A percentile compares a stretch with the other conserved stretches of the same genome.
These are phyloP conservation scores for Gregarina niphandrodes DNA, from an alignment of 169 alveolate species.

Conservation along the genomic window DNA sequence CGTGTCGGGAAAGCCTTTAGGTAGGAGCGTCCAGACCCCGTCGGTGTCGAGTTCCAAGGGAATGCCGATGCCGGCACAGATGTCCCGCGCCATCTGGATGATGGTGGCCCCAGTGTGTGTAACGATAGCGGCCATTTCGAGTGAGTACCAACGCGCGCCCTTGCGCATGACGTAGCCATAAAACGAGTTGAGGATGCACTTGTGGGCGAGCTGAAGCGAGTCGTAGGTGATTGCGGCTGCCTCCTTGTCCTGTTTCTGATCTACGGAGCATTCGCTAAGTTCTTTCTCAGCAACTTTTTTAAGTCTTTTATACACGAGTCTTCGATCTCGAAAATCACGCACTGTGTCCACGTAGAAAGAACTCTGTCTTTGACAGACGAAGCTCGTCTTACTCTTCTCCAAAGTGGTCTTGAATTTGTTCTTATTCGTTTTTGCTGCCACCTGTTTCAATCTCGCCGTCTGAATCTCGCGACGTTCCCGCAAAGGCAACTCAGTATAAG, in stretches of 20 bases:
- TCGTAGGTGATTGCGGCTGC: slow-evolving; percentile 63
- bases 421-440: slow-evolving; percentile 24
- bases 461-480: neutral
- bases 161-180: slow-evolving; percentile 91
- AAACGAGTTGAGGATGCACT: slow-evolving; percentile 89
- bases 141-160: slow-evolving; percentile 96
- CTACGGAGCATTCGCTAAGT: neutral
- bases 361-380: slow-evolving; percentile 89
- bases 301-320: slow-evolving; percentile 71
- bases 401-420: slow-evolving; percentile 1
- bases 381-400: slow-evolving; percentile 1
- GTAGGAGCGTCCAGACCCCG: slow-evolving; percentile 94
- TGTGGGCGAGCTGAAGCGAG: slow-evolving; percentile 92
- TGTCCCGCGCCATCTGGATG: slow-evolving; percentile 53
- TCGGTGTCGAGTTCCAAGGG: slow-evolving; percentile 98
- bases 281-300: slow-evolving; percentile 36
- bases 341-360: slow-evolving; percentile 90
- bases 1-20: slow-evolving; percentile 26
- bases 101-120: slow-evolving; percentile 82
- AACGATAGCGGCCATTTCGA: slow-evolving; percentile 98
- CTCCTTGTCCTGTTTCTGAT: slow-evolving; percentile 13
- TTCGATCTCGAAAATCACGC: slow-evolving; percentile 63
- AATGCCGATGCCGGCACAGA: slow-evolving; percentile 76
- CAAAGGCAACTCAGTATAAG: no score
- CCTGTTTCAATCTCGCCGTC: slow-evolving; percentile 1